These are phyloP conservation scores for Sisymbrium irio DNA, from an alignment of 345 rosid species.

Conservation along the genomic window DNA sequence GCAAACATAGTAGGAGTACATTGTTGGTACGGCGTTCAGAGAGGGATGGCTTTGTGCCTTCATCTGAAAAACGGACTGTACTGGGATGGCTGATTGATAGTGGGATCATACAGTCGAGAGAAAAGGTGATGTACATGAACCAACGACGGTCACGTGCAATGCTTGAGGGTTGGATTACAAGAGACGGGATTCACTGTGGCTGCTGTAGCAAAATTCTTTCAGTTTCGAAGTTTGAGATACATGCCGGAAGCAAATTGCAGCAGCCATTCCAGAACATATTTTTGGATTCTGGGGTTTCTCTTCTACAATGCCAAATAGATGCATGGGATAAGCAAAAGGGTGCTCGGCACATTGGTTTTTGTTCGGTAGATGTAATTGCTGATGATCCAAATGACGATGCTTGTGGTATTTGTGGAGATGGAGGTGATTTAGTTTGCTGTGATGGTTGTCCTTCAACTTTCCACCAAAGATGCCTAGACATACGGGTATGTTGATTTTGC, in stretches of 20 bases:
- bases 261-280: constrained; percentile 69
- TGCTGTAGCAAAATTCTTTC: constrained; percentile 74
- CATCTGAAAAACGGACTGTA: constrained; percentile 59
- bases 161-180: constrained; percentile 70
- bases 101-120: constrained; percentile 55
- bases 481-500: constrained; percentile 44
- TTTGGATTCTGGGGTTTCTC: constrained; percentile 69
- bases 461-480: constrained; percentile 75
- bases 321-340: constrained; percentile 67
- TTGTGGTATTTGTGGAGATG: constrained; percentile 93
- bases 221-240: constrained; percentile 71
- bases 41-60: constrained; percentile 57
- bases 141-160: constrained; percentile 41
- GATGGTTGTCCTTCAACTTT: constrained; percentile 89
- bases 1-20: constrained; percentile 66
- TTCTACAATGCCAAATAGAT: constrained; percentile 75
- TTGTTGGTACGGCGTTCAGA: constrained; percentile 62
- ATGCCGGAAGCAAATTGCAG: constrained; percentile 75
- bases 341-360: constrained; percentile 47
- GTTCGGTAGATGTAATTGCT: constrained; percentile 52
- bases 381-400: constrained; percentile 93
- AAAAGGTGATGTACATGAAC: constrained; percentile 71
- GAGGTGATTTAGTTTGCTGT: constrained; percentile 87
- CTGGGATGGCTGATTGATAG: constrained; percentile 77
- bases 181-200: constrained; percentile 83